Conservation (phyloP, 148 eudicot species). For the Oxyria digyna region DNA sequence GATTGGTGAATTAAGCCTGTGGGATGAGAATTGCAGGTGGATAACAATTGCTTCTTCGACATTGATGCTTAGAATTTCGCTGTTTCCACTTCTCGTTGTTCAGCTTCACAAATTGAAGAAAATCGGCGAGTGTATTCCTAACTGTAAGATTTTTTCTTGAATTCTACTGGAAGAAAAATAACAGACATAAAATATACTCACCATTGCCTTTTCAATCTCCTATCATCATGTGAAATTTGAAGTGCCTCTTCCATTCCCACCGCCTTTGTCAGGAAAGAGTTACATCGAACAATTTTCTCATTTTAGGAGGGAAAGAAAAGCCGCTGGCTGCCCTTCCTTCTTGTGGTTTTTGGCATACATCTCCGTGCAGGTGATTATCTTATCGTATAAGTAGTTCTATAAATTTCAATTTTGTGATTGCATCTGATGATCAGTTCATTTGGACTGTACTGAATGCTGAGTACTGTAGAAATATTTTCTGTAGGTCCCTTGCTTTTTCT, state of each 20-base stretch:
- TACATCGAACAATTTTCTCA: slow-evolving; percentile 34
- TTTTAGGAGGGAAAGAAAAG: slow-evolving; percentile 51
- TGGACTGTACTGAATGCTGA: background rate
- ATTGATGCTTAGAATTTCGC: slow-evolving; percentile 47
- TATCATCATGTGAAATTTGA: slow-evolving; percentile 40
- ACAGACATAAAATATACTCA: slow-evolving; percentile 9
- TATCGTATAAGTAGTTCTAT: background rate
- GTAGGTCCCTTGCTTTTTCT: slow-evolving; percentile 83
- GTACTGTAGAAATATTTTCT: background rate
- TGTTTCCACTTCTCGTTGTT: slow-evolving; percentile 50
- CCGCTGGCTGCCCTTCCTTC: slow-evolving; percentile 69
- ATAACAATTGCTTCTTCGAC: slow-evolving; percentile 54
- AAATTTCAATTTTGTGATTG: background rate
- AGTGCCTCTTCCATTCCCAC: slow-evolving; percentile 98
- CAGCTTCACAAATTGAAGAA: slow-evolving; percentile 53
- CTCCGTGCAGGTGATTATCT: slow-evolving; percentile 47
- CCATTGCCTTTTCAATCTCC: slow-evolving; percentile 20
- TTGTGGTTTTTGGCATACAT: slow-evolving; percentile 56
- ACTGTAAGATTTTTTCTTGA: slow-evolving; percentile 40
- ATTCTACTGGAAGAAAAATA: background rate
- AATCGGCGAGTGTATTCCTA: slow-evolving; percentile 47
- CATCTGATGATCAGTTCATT: background rate
- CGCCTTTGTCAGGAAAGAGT: slow-evolving; percentile 79
- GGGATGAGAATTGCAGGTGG: slow-evolving; percentile 44
- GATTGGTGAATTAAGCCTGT: background rate